phyloP scores from a whole-genome alignment of 2,329 filamentous ascomycete genomes.

The Fusarium phyllophilum region DNA sequence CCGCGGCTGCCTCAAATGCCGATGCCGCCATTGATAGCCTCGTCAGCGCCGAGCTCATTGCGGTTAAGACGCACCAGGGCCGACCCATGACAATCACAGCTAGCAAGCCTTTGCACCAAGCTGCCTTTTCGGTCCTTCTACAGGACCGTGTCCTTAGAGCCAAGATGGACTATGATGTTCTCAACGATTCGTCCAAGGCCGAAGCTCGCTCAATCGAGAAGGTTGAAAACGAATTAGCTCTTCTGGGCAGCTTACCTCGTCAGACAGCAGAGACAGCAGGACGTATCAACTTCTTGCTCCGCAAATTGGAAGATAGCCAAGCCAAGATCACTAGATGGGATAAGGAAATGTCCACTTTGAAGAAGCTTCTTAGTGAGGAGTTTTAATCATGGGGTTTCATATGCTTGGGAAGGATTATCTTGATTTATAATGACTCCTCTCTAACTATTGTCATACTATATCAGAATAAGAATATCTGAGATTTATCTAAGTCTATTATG shows the following conservation, averaged over 20 bases:
- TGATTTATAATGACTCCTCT: background rate
- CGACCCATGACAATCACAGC: constrained; percentile 81
- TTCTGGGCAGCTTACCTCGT: constrained; percentile 76
- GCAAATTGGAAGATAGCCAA: constrained; percentile 80
- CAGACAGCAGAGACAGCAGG: constrained; percentile 74
- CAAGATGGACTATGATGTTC: constrained; percentile 76
- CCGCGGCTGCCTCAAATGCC: constrained; percentile 62
- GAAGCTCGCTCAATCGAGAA: constrained; percentile 81
- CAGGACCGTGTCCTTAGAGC: constrained; percentile 78
- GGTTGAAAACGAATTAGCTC: constrained; percentile 78
- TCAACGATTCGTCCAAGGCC: constrained; percentile 74
- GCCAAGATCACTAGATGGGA: constrained; percentile 79
- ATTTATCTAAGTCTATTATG: background rate
- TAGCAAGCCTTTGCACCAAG: constrained; percentile 85
- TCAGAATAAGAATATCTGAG: background rate
- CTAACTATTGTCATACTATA: background rate
- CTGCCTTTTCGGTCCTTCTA: constrained; percentile 80
- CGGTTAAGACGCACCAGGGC: constrained; percentile 76
- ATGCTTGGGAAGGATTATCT: background rate
- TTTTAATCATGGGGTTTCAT: constrained; percentile 50
- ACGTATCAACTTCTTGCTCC: constrained; percentile 76
- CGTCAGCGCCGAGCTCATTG: constrained; percentile 86
- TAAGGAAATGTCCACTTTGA: constrained; percentile 74
- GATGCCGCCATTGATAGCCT: constrained; percentile 83
- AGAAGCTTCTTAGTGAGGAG: constrained; percentile 66